A percentile compares a stretch with the other conserved stretches of the same genome.
These are phyloP conservation scores for Colletotrichum plurivorum DNA, from an alignment of 2,329 filamentous ascomycete species.

Conservation along the genomic window DNA sequence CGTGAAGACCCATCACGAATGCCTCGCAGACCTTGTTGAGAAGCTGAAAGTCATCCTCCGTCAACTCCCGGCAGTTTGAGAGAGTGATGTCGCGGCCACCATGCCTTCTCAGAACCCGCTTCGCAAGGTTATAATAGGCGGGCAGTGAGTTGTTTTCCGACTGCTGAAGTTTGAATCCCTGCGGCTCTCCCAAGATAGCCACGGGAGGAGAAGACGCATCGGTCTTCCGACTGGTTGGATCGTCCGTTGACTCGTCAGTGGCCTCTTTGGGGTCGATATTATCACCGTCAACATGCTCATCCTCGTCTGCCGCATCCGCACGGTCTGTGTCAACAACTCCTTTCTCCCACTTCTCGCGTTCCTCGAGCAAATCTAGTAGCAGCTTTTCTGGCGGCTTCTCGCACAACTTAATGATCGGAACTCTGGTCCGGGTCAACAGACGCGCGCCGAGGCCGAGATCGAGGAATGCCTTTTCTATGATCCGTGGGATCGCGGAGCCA, in stretches of 20 bases:
- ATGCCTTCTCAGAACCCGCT: slow-evolving; percentile 63
- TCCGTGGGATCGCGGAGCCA: slow-evolving; percentile 76
- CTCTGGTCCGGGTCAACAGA: slow-evolving; percentile 82
- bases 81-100: slow-evolving; percentile 65
- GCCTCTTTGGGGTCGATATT: slow-evolving; percentile 8
- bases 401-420: slow-evolving; percentile 91
- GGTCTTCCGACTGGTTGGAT: neutral
- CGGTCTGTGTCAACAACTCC: slow-evolving; percentile 58
- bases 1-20: slow-evolving; percentile 68
- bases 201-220: neutral
- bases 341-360: slow-evolving; percentile 80
- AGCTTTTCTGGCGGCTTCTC: slow-evolving; percentile 76
- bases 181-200: neutral
- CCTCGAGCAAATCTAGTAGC: slow-evolving; percentile 71
- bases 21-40: slow-evolving; percentile 67
- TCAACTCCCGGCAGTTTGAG: slow-evolving; percentile 61
- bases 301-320: slow-evolving; percentile 52
- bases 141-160: slow-evolving; percentile 55
- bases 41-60: slow-evolving; percentile 59
- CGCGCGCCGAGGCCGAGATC: slow-evolving; percentile 81
- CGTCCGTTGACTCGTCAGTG: slow-evolving; percentile 16
- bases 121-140: slow-evolving; percentile 64
- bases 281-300: slow-evolving; percentile 23
- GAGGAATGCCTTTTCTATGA: slow-evolving; percentile 82
- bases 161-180: slow-evolving; percentile 55